Evolutionary conservation across 2,329 filamentous ascomycete species (phyloP).

Genomic region (Neofusicoccum kwambonambiense): DNA sequence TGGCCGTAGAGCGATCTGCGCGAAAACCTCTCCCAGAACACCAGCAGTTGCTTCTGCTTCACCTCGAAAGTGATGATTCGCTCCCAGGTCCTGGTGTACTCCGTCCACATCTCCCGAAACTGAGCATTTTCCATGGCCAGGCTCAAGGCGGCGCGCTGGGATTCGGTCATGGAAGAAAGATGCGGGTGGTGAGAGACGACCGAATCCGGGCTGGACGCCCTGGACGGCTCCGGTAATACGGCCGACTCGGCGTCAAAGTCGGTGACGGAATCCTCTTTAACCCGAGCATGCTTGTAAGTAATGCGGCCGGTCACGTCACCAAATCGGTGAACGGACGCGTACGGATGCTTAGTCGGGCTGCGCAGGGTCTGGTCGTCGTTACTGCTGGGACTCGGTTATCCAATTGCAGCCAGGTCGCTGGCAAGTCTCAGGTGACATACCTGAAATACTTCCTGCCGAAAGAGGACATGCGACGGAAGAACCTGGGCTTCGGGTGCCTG

Average conservation of each 20-base stretch:
- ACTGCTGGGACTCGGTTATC: neutral
- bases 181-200: slow-evolving; percentile 5
- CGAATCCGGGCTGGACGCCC: slow-evolving; percentile 15
- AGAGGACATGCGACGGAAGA: slow-evolving; percentile 9
- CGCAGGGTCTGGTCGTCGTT: neutral
- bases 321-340: slow-evolving; percentile 1
- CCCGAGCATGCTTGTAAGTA: slow-evolving; percentile 7
- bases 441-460: slow-evolving; percentile 8
- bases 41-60: slow-evolving; percentile 13
- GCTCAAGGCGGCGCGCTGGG: slow-evolving; percentile 6
- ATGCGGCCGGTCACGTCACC: slow-evolving; percentile 11
- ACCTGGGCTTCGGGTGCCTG: slow-evolving; percentile 5
- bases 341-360: neutral
- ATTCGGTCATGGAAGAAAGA: neutral
- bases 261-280: slow-evolving; percentile 13
- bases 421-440: neutral
- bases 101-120: slow-evolving; percentile 12
- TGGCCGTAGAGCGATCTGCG: slow-evolving; percentile 7
- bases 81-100: slow-evolving; percentile 10
- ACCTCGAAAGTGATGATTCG: slow-evolving; percentile 9
- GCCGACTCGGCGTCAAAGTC: slow-evolving; percentile 9
- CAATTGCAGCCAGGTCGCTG: neutral
- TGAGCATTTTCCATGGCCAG: slow-evolving; percentile 3
- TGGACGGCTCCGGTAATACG: slow-evolving; percentile 1
- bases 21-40: slow-evolving; percentile 14